Percentiles rank a stretch among this genome's conserved stretches.
These are phyloP conservation scores for Fonsecaea pedrosoi DNA, from an alignment of 2,329 filamentous ascomycete genomes.

Conservation along the genomic window DNA sequence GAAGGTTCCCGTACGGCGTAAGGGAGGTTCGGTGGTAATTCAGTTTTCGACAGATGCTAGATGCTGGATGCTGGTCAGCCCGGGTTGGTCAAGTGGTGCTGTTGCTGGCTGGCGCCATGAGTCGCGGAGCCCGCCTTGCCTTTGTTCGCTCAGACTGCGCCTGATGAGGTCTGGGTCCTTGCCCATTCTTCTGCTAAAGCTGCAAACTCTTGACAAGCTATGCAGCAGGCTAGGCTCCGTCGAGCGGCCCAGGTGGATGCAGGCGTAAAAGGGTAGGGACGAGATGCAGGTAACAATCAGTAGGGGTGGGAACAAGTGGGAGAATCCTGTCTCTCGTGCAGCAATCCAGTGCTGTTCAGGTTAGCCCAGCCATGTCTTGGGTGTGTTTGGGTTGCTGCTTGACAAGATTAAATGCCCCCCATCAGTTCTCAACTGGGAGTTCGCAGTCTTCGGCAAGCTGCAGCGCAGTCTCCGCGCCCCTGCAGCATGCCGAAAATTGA, in stretches of 20 bases:
- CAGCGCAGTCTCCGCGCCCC: slow-evolving; percentile 28
- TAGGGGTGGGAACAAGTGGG: slow-evolving; percentile 22
- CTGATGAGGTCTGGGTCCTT: slow-evolving; percentile 17
- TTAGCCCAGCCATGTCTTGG: slow-evolving; percentile 35
- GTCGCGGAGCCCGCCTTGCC: slow-evolving; percentile 10
- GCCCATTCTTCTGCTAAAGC: background rate
- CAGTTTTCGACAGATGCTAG: slow-evolving; percentile 7
- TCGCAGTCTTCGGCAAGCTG: background rate
- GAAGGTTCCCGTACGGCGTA: slow-evolving; percentile 31
- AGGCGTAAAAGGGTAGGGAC: slow-evolving; percentile 12
- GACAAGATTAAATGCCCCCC: slow-evolving; percentile 30
- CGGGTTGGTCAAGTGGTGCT: slow-evolving; percentile 18
- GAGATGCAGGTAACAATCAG: slow-evolving; percentile 29
- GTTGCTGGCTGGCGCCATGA: slow-evolving; percentile 5
- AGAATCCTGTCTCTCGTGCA: slow-evolving; percentile 36
- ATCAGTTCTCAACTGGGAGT: slow-evolving; percentile 4
- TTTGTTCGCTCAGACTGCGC: slow-evolving; percentile 9
- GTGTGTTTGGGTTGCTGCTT: slow-evolving; percentile 31
- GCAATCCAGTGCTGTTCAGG: slow-evolving; percentile 31
- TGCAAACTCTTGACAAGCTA: slow-evolving; percentile 20
- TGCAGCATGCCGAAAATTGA: slow-evolving; percentile 31
- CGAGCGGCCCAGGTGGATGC: slow-evolving; percentile 32
- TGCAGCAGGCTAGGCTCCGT: slow-evolving; percentile 35
- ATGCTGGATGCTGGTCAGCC: slow-evolving; percentile 13
- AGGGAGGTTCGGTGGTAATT: slow-evolving; percentile 10